Evolutionary conservation across 2,329 filamentous ascomycete species (phyloP), one percentile per base, ranked within the genome.

Genomic region (Gyromitra esculenta): DNA sequence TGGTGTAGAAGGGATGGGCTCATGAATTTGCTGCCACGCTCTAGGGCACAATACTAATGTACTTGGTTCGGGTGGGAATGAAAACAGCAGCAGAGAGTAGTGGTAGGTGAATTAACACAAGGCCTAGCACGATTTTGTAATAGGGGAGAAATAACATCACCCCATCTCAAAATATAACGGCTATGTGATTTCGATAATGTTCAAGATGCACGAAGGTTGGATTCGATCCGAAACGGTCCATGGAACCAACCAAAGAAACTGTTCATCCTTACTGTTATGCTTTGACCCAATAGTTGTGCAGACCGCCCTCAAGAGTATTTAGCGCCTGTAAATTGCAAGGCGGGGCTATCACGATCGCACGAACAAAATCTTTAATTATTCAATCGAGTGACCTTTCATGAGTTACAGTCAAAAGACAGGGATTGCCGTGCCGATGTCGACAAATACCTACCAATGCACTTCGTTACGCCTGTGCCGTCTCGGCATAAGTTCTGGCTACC

Each of bases 341-440:
- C 25, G 2, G 2, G 2, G 25, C 4, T 56, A 56, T 35, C 25
- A 56, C 13, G 21, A 60, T 60, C 56, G 6, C 39, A n/a, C 31
- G 35, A 39, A 25, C 18, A 31, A 35, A 35, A 31, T 35, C 52
- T 56, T 13, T 9, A 39, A 41, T 8, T 18, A 18, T 39, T 37
- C 56, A 6, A 60, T 41, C 56, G 56, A 60, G 56, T 60, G 56
- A 60, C 56, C 56, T 60, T 41, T 25, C 56, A 60, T 60, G 56
- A 60, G 25, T 41, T 60, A 11, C 15, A 18, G 5, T 39, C 9
- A 8, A 9, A 25, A 5, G 6, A n/a, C 56, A 60, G 21, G 52
- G 52, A 35, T 56, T 35, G 15, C 11, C 13, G 52, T 56, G n/a
- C 56, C 31, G 56, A 18, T 60, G 15, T 35, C 56, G 56, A 13